These are phyloP conservation scores for Periglandula ipomoeae DNA, from an alignment of 2,329 filamentous ascomycete species.

Conservation along the genomic window DNA sequence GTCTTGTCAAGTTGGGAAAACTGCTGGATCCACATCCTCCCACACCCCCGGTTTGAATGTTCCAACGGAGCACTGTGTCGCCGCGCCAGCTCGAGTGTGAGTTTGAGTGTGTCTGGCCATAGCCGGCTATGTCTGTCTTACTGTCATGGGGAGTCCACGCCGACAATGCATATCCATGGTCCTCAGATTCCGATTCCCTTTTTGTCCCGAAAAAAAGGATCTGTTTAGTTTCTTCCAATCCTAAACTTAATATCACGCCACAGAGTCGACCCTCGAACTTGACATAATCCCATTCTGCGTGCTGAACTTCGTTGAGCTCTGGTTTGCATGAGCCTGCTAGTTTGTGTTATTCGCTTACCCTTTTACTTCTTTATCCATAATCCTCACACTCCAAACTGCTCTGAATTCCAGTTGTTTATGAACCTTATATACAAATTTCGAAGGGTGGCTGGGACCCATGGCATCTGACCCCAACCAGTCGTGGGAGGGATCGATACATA, in stretches of 20 bases:
- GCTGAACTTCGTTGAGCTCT: neutral
- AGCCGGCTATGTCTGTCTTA: neutral
- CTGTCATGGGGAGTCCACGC: neutral
- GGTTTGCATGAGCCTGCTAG: neutral
- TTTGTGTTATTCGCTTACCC: too few relatives aligned
- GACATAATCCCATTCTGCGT: neutral
- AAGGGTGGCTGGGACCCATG: slow-evolving; percentile 1
- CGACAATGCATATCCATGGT: neutral
- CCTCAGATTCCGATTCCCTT: neutral
- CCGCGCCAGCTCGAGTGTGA: neutral
- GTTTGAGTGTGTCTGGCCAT: neutral
- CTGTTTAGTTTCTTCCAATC: neutral
- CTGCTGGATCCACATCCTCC: neutral
- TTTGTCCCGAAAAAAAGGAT: neutral
- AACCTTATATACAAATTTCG: neutral
- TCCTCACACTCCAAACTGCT: too few relatives aligned
- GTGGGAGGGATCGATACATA: neutral
- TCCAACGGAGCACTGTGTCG: neutral
- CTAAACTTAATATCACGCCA: neutral
- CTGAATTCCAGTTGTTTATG: too few relatives aligned
- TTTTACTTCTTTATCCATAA: too few relatives aligned
- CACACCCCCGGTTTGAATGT: neutral
- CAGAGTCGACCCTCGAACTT: neutral
- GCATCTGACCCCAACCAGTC: neutral
- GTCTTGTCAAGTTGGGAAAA: neutral